A percentile compares a stretch with the other conserved stretches of the same genome.
These are phyloP conservation scores for Endoconidiophora laricicola DNA, from an alignment of 2,329 filamentous ascomycete species.

Conservation along the genomic window DNA sequence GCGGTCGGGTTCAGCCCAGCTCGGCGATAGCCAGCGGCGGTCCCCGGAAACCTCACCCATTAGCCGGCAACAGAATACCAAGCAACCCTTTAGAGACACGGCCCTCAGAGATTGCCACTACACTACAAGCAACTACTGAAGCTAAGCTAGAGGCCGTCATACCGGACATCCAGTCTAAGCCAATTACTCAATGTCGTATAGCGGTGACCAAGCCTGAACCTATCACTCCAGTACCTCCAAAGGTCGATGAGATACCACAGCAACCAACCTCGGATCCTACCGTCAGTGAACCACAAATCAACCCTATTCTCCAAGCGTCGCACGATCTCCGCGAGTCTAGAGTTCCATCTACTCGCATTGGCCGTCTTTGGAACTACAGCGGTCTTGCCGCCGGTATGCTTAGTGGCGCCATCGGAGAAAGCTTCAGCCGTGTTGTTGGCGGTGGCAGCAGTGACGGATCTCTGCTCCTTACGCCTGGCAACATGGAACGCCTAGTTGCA, in stretches of 20 bases:
- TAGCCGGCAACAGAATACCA: slow-evolving; percentile 11
- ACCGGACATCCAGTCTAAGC: slow-evolving; percentile 21
- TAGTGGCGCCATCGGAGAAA: slow-evolving; percentile 75
- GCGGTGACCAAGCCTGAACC: slow-evolving; percentile 22
- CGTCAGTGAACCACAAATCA: slow-evolving; percentile 1
- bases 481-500: slow-evolving; percentile 83
- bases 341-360: slow-evolving; percentile 74
- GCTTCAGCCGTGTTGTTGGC: slow-evolving; percentile 63
- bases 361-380: slow-evolving; percentile 86
- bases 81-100: slow-evolving; percentile 2
- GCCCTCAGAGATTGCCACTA: background rate
- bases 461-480: slow-evolving; percentile 69
- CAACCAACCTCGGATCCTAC: background rate
- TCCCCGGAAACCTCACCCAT: slow-evolving; percentile 10
- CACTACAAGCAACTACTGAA: background rate
- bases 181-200: slow-evolving; percentile 13
- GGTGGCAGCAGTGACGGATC: slow-evolving; percentile 42
- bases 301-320: slow-evolving; percentile 17
- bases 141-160: slow-evolving; percentile 8
- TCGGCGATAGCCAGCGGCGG: background rate
- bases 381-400: slow-evolving; percentile 91
- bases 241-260: background rate
- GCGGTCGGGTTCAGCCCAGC: background rate
- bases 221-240: background rate
- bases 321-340: slow-evolving; percentile 75